Evolutionary conservation across 768 basidiomycete species (phyloP).

Genomic region (Suillus weaverae): DNA sequence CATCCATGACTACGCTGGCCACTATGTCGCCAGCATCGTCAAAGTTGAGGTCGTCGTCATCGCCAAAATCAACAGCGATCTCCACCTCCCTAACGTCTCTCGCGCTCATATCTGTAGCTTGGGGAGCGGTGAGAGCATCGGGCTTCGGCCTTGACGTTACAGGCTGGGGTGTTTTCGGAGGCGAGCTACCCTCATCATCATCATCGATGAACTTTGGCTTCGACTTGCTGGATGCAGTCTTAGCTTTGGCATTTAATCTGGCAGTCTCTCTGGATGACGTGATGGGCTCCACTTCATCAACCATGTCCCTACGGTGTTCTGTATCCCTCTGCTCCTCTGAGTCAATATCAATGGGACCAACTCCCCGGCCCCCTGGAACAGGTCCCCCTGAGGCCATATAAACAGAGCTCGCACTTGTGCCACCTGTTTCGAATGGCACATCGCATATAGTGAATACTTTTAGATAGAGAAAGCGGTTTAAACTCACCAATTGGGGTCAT

Average conservation of each 20-base stretch:
- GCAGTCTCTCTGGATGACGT: not conserved
- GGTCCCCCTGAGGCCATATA: constrained; percentile 22
- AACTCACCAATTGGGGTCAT: constrained; percentile 16
- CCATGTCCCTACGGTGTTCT: constrained; percentile 5
- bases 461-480: not conserved
- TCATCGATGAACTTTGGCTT: not conserved
- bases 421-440: not conserved
- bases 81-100: constrained; percentile 27
- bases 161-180: constrained; percentile 9
- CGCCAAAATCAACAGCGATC: constrained; percentile 17
- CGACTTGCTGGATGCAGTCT: not conserved
- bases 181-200: constrained; percentile 13
- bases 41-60: constrained; percentile 11
- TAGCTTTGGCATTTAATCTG: not conserved
- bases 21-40: constrained; percentile 12
- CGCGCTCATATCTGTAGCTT: constrained; percentile 21
- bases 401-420: not conserved
- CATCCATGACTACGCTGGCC: constrained; percentile 3
- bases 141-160: constrained; percentile 12
- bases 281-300: not conserved
- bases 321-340: constrained; percentile 23
- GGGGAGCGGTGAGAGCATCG: constrained; percentile 1
- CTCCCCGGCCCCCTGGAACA: constrained; percentile 30
- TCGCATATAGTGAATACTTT: not conserved
- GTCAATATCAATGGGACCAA: constrained; percentile 24